Evolutionary conservation across 495 filamentous ascomycete genomes (phyloP).

Genomic region (Cryomyces minteri): DNA sequence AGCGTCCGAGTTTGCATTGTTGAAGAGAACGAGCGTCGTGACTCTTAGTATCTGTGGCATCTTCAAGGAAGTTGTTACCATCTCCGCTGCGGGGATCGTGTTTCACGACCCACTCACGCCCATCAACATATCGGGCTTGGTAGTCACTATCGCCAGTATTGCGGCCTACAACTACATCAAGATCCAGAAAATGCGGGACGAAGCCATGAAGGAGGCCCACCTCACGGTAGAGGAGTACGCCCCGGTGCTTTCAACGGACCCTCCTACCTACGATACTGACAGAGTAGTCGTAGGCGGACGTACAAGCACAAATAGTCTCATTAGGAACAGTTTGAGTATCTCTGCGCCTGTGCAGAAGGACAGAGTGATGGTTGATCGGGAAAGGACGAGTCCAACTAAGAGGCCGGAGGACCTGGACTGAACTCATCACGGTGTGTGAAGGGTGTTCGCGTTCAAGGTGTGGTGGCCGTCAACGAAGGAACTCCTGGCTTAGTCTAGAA

Average conservation of each 20-base stretch:
- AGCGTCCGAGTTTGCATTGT: conserved; percentile 80
- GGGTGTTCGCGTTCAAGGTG: no score
- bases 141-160: conserved; percentile 80
- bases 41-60: conserved; percentile 94
- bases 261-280: conserved; percentile 2
- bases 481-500: no score
- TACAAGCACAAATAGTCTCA: conserved; percentile 6
- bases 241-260: conserved; percentile 11
- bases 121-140: conserved; percentile 71
- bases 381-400: conserved; percentile 10
- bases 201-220: conserved; percentile 28
- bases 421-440: neutral
- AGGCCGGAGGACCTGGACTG: conserved; percentile 15
- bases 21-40: conserved; percentile 90
- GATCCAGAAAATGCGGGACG: conserved; percentile 66
- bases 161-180: conserved; percentile 90
- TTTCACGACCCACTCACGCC: conserved; percentile 82
- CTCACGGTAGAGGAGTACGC: conserved; percentile 12
- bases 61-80: conserved; percentile 98
- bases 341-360: conserved; percentile 1
- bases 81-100: conserved; percentile 68
- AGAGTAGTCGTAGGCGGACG: neutral
- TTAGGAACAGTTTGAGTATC: conserved; percentile 13
- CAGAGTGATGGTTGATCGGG: conserved; percentile 5
- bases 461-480: no score